phyloP scores from a whole-genome alignment of 768 basidiomycete genomes.

The Xerocomellus amylosporus region DNA sequence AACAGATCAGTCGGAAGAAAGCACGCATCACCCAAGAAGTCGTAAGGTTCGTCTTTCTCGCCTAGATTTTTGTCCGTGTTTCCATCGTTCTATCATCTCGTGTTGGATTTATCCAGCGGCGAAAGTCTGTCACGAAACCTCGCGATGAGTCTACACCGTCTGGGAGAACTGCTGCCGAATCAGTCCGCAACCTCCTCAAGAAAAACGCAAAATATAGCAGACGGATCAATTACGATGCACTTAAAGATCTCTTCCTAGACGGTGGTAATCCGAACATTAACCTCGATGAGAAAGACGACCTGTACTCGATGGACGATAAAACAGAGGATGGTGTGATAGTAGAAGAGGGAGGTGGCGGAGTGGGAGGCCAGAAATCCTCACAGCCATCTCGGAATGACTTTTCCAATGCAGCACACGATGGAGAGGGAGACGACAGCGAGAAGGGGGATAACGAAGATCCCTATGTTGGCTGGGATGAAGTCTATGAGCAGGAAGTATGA shows the following conservation, averaged over 20 bases:
- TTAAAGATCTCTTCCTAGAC: constrained; percentile 73
- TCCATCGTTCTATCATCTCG: constrained; percentile 5
- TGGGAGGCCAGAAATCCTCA: constrained; percentile 33
- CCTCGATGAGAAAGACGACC: constrained; percentile 44
- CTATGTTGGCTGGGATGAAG: constrained; percentile 44
- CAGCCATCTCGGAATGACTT: constrained; percentile 21
- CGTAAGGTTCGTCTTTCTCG: constrained; percentile 72
- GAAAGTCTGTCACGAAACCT: constrained; percentile 62
- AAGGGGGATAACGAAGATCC: constrained; percentile 38
- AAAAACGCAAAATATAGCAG: constrained; percentile 88
- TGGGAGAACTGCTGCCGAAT: constrained; percentile 34
- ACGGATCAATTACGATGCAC: constrained; percentile 90
- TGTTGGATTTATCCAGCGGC: constrained; percentile 46
- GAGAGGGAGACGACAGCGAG: constrained; percentile 36
- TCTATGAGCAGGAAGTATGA: constrained; percentile 71
- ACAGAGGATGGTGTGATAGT: constrained; percentile 40
- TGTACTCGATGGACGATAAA: constrained; percentile 55
- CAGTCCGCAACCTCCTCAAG: constrained; percentile 56
- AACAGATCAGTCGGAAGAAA: constrained; percentile 51
- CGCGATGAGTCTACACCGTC: constrained; percentile 67
- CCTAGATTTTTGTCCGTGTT: constrained; percentile 26
- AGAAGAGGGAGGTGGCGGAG: constrained; percentile 40
- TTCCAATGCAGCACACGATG: constrained; percentile 1
- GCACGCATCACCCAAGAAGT: constrained; percentile 47
- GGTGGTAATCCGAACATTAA: constrained; percentile 19